Conservation (phyloP, 2,329 filamentous ascomycete species). For the Fusarium sulawesiense region DNA sequence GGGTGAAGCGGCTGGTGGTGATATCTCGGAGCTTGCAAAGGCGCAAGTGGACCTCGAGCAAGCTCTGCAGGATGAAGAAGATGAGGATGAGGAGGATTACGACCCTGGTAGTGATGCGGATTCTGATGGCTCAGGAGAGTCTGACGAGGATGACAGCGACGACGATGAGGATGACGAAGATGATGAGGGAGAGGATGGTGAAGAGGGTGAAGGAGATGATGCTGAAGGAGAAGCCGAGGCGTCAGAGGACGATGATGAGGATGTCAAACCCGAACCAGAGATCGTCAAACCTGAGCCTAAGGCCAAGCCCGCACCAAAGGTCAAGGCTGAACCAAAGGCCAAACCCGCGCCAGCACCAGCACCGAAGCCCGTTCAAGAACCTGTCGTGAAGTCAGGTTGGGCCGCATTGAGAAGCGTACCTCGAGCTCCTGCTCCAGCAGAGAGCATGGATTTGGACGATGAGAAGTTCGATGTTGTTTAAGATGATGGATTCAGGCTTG, state of each 20-base stretch:
- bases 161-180: conserved; percentile 56
- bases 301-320: conserved; percentile 31
- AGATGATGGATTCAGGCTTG: not conserved
- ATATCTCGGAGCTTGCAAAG: conserved; percentile 61
- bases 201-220: conserved; percentile 44
- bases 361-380: conserved; percentile 13
- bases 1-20: conserved; percentile 51
- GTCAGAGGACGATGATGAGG: conserved; percentile 39
- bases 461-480: conserved; percentile 51
- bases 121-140: conserved; percentile 68
- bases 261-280: conserved; percentile 19
- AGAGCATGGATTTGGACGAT: conserved; percentile 50
- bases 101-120: conserved; percentile 71
- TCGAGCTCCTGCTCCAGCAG: conserved; percentile 34
- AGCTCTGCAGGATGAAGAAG: conserved; percentile 68
- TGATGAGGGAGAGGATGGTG: conserved; percentile 52
- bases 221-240: conserved; percentile 41
- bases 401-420: conserved; percentile 46
- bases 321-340: not conserved
- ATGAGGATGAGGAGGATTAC: conserved; percentile 74
- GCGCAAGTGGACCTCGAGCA: conserved; percentile 65
- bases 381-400: conserved; percentile 48
- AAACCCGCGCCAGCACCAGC: not conserved
- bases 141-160: conserved; percentile 61
- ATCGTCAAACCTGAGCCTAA: not conserved